A percentile compares a stretch with the other conserved stretches of the same genome.
phyloP scores from a whole-genome alignment of 1,139 yeast genomes.

The Kodamaea suecica region DNA sequence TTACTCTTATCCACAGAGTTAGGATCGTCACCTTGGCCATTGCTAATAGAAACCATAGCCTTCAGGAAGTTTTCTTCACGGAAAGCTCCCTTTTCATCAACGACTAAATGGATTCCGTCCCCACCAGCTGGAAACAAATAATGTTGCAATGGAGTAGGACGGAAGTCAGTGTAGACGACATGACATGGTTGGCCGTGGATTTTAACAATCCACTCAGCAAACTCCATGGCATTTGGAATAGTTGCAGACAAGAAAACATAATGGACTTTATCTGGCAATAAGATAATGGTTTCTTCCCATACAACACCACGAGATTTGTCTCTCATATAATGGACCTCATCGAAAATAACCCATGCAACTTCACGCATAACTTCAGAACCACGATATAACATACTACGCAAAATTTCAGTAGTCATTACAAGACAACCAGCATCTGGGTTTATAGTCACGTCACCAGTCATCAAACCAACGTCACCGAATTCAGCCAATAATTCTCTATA shows the following conservation, averaged over 20 bases:
- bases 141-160: conserved; percentile 98
- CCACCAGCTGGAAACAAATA: conserved; percentile 97
- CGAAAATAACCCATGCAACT: conserved; percentile 95
- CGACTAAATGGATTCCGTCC: conserved; percentile 94
- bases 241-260: conserved; percentile 91
- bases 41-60: conserved; percentile 93
- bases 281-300: conserved; percentile 97
- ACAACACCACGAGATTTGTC: conserved; percentile 97
- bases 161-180: conserved; percentile 95
- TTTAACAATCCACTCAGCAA: conserved; percentile 97
- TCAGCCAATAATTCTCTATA: conserved; percentile 89
- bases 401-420: conserved; percentile 97
- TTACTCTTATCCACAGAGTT: conserved; percentile 50
- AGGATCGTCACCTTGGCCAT: conserved; percentile 82
- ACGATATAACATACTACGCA: conserved; percentile 86
- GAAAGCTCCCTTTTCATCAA: conserved; percentile 93
- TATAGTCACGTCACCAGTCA: conserved; percentile 97
- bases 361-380: conserved; percentile 96
- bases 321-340: conserved; percentile 95
- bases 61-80: conserved; percentile 97
- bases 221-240: conserved; percentile 96
- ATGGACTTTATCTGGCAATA: conserved; percentile 91
- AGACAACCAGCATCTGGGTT: conserved; percentile 96
- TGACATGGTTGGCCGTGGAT: conserved; percentile 96
- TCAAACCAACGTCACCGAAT: conserved; percentile 93